Evolutionary conservation across 495 filamentous ascomycete genomes (phyloP), one percentile per base, ranked within the genome.

Genomic region (Hypoxylon trugodes): DNA sequence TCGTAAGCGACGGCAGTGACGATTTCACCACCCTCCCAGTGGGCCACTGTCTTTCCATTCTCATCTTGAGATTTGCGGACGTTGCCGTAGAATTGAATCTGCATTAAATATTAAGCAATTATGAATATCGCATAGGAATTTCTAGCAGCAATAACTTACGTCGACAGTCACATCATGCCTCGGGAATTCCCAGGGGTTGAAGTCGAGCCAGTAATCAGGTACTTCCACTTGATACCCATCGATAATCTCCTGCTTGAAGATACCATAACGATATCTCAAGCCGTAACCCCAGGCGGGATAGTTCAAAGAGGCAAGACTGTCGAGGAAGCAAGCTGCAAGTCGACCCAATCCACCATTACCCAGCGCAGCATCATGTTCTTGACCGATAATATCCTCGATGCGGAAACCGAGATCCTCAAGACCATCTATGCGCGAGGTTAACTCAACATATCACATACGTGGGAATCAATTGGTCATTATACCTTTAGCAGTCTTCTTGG

Each of bases 211-310:
- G 77, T 98, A 98, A 74, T 98, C 95, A 16, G 95, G 95, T 41
- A 98, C 88, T 69, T 98, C 95, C 45, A 98, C 91, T 75, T 98
- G 95, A 70, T 96, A 98, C 13, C 95, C 95, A 70, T 98, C 89
- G 45, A 97, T 86, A 65, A 98, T 97, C 80, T 98, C 94, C 79
- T 98, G 95, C 80, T 97, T 97, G 86, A 98, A 98, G 71, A 98
- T 98, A 65, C 95, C 95, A 74, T 98, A 98, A 66, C 92, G 83
- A 76, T 98, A 98, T 55, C 95, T 86, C 65, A 98, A 76, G 13
- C 92, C 95, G 66, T 98, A 98, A 33, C 95, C 95, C 95, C 95
- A 98, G 10, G 94, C 95, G 12, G 95, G 90, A 69, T 89, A 97
- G 78, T 98, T 94, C 59, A 98, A 78, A 5, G 92, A 93, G 19